A percentile compares a stretch with the other conserved stretches of the same genome.
Evolutionary conservation across 2,329 filamentous ascomycete species (phyloP).

Genomic region (Penicillium sp.): DNA sequence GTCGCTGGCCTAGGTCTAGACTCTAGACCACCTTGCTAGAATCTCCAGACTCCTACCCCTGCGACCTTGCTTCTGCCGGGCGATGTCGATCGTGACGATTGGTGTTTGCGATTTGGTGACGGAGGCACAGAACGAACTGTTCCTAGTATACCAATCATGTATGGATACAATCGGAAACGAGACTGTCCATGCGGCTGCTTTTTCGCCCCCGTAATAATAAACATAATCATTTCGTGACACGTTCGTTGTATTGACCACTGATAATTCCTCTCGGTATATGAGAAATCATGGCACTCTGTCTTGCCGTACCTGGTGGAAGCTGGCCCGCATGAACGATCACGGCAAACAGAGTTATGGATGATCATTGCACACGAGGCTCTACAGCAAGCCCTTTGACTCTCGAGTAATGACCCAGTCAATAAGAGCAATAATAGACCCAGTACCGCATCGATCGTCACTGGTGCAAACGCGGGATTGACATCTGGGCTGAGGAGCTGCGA

Average conservation of each 20-base stretch:
- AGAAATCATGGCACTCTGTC: too few species aligned
- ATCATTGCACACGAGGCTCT: background rate
- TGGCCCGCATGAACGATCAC: background rate
- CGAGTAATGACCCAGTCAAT: background rate
- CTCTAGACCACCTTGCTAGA: background rate
- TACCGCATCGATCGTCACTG: background rate
- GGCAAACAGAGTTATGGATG: background rate
- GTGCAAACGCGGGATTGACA: conserved; percentile 1
- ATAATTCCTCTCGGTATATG: too few species aligned
- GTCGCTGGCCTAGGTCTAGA: background rate
- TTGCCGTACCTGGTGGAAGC: background rate
- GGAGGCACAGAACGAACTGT: background rate
- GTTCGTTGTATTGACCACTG: too few species aligned
- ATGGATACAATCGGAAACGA: too few species aligned
- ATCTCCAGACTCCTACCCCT: background rate
- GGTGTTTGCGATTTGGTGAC: background rate
- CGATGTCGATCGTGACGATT: background rate
- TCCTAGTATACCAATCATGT: background rate
- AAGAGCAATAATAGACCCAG: background rate
- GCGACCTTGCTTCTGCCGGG: background rate
- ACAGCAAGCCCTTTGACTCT: background rate
- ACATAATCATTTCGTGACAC: too few species aligned
- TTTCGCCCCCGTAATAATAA: too few species aligned
- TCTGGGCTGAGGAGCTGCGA: background rate
- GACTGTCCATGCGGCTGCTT: too few species aligned